Evolutionary conservation across 345 rosid genomes (phyloP), one percentile per base, ranked within the genome.

Genomic region (Salix brachista): DNA sequence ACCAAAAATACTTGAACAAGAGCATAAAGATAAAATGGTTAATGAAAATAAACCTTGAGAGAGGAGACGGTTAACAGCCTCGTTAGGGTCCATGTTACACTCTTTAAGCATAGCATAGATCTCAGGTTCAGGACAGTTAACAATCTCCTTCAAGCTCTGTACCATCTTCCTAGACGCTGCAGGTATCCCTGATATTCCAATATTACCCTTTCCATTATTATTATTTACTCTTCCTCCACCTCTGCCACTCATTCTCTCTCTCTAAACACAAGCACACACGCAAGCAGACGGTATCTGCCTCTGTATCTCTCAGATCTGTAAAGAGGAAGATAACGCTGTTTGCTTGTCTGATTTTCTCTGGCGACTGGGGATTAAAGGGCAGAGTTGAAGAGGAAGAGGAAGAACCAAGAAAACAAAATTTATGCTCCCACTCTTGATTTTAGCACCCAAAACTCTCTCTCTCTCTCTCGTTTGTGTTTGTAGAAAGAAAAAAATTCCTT

Each of bases 41-140:
- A 32, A 13, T 2, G 28, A 9, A 23, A 58, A n/a, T 1, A 58
- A 48, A 96, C 99, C 99, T 96, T 91, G 99, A 75, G 90, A 48
- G 79, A 96, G 95, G 75, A 94, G 97, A 80, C 99, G 97, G 85
- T 85, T 90, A 76, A 92, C 98, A 74, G 99, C 85, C 83, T 96
- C 98, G 85, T 96, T 91, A 75, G 98, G 99, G 94, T 96, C 99
- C 99, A 96, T 94, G 80, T 87, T 87, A 81, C 99, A 96, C 67
- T 96, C 99, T 86, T 91, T 92, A 73, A 96, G 99, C 85, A 87
- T 90, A 61, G 94, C 89, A 69, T 96, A 94, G 97, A 96, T 96
- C 98, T 96, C 99, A 74, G 83, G 68, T 70, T 96, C 99, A 1
- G 97, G 81, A 73, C 92, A 88, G 96, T 87, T 94, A n/a, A 96